These are phyloP conservation scores for Lyophyllum shimeji DNA, from an alignment of 768 basidiomycete genomes.

Conservation along the genomic window DNA sequence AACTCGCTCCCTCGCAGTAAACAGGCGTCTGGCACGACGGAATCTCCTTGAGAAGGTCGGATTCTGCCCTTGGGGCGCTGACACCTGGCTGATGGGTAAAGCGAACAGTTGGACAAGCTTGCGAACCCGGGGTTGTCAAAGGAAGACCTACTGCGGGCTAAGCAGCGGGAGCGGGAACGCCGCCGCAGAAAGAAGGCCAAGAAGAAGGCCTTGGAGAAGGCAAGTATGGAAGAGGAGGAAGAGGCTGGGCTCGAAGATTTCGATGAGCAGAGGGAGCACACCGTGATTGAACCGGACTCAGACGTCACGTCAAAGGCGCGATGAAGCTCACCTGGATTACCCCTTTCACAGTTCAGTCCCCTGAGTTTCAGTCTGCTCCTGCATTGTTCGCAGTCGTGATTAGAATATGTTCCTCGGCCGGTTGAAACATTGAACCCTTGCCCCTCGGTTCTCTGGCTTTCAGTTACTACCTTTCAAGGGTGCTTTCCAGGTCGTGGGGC, in stretches of 20 bases:
- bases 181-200: conserved; percentile 77
- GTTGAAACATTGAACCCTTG: too few relatives aligned
- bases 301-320: too few relatives aligned
- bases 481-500: too few relatives aligned
- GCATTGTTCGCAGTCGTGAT: too few relatives aligned
- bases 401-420: too few relatives aligned
- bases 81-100: conserved; percentile 20
- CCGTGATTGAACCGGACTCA: too few relatives aligned
- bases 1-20: conserved; percentile 79
- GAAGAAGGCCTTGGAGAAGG: conserved; percentile 50
- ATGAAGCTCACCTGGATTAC: too few relatives aligned
- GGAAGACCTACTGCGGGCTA: conserved; percentile 65
- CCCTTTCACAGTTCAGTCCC: too few relatives aligned
- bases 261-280: neutral
- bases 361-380: too few relatives aligned
- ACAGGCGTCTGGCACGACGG: conserved; percentile 75
- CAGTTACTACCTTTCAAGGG: too few relatives aligned
- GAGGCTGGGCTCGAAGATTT: neutral
- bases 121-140: conserved; percentile 78
- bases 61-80: conserved; percentile 18
- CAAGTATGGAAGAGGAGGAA: conserved; percentile 19
- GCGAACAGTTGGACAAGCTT: conserved; percentile 62
- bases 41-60: conserved; percentile 70
- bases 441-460: too few relatives aligned
- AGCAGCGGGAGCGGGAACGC: conserved; percentile 73